Conservation (phyloP, 2,329 filamentous ascomycete species). For the Aspergillus unguis region DNA sequence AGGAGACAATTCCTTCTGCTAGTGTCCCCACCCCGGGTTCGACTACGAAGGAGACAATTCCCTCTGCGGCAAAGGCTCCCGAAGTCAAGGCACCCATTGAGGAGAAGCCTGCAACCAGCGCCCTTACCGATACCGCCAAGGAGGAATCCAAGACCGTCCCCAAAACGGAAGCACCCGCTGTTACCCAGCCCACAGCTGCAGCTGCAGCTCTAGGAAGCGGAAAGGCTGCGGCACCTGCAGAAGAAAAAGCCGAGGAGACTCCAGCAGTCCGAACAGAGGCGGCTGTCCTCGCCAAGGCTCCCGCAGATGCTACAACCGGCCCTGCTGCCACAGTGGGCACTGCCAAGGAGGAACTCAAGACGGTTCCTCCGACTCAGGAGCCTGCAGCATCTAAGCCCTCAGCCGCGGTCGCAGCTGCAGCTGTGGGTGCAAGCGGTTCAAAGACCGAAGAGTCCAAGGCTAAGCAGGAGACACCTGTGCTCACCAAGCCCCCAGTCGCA, state of each 20-base stretch:
- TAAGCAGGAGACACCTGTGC: slow-evolving; percentile 12
- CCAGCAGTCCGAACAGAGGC: slow-evolving; percentile 11
- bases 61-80: slow-evolving; percentile 7
- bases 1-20: slow-evolving; percentile 14
- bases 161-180: slow-evolving; percentile 8
- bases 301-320: slow-evolving; percentile 2
- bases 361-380: slow-evolving; percentile 6
- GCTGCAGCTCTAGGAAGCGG: slow-evolving; percentile 9
- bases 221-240: slow-evolving; percentile 19
- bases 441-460: neutral
- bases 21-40: slow-evolving; percentile 12
- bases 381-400: slow-evolving; percentile 9
- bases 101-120: slow-evolving; percentile 13
- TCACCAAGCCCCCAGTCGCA: slow-evolving; percentile 13
- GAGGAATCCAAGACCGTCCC: slow-evolving; percentile 5
- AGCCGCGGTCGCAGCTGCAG: neutral
- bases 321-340: slow-evolving; percentile 10
- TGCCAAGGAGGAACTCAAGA: slow-evolving; percentile 21
- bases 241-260: slow-evolving; percentile 18
- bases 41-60: slow-evolving; percentile 17
- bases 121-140: slow-evolving; percentile 21
- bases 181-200: slow-evolving; percentile 11
- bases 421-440: neutral
- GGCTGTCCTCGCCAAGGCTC: neutral
- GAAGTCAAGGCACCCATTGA: slow-evolving; percentile 13